Base-by-base conservation (phyloP, 2,329 filamentous ascomycete genomes). In the Leptodontidium sp. region DNA sequence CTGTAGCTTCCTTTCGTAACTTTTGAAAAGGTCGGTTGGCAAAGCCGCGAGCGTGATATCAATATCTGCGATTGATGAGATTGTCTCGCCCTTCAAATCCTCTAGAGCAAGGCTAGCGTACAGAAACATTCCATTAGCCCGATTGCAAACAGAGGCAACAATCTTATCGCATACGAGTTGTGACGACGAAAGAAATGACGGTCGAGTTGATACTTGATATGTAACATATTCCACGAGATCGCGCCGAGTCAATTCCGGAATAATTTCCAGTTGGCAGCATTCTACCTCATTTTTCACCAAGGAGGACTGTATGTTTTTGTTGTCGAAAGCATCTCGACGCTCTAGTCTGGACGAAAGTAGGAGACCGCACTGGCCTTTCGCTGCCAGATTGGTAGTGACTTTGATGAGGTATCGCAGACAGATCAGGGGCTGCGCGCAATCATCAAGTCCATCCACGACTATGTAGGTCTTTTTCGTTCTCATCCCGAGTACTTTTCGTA, bases 71-170 rank as follows among this genome's bases (percentile, higher is more conserved):
- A 53, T 4, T 32, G 50, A 32, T 29, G 50, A 53, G 21, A 53
- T 53, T 24, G 50, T 32, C 21, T 47, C 58, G 14, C 58, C 38
- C 21, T 29, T 47, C 4, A 45, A 26, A 17, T 61, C 58, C 21
- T 61, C 26, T 2, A 61, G 24, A 45, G 43, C 58, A 29, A 61
- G 58, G 21, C 43, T 61, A 4, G 58, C 58, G n/a, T 45, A 61
- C 43, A 61, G n/a, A 29, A 61, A 61, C 58, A 61, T 61, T 1
- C 58, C 40, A 14, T 61, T 24, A 6, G 58, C 58, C n/a, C 58
- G 58, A 32, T 45, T 14, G 43, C 58, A 61, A 14, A 61, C 58
- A 12, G 38, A 29, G 1, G n/a, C 40, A 8, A 61, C 15, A 2
- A 53, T 53, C 11, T 53, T 53, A 21, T 53, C 50, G 21, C 50